Evolutionary conservation across 495 filamentous ascomycete genomes (phyloP), one percentile per base, ranked within the genome.

Genomic region (Neurospora intermedia): DNA sequence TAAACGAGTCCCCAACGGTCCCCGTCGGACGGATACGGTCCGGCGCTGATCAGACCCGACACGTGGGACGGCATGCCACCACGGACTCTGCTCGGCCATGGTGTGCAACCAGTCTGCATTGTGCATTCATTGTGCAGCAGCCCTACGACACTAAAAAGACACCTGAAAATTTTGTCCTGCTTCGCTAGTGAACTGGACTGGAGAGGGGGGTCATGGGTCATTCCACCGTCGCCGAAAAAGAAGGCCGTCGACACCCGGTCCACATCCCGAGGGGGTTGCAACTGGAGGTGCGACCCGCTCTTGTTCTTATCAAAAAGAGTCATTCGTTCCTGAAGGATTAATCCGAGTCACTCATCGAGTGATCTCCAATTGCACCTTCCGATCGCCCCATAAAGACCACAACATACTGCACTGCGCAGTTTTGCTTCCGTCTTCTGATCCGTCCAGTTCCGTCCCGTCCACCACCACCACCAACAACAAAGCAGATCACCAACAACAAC

Each of bases 171-270:
- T 66, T 66, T 35, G 54, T 31, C 54, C 8, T 35, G 54, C 20
- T 35, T 62, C 27, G 27, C 54, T 62, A 31, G 48, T 31, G 11
- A 62, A 23, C 27, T 62, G 20, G n/a, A 48, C 18, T 10, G 6
- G 43, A 48, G 45, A 11, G 45, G 35, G 35, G 45, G 35, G 2
- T 38, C 6, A 38, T 38, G 35, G 48, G 48, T 59, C 48, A 59
- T 59, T 27, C 48, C 69, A 73, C 31, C 62, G 46, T 39, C 73
- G 73, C 73, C 73, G 73, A 74, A 70, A 70, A 69, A 35, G 66
- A 71, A 71, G 73, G 73, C 73, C 73, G 35, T 73, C 2, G 62
- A n/a, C 31, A 69, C 16, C 38, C 48, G 48, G 48, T 15, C 48
- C 48, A 59, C 48, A 59, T 15, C n/a, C 46, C 20, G 46, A 54